These are phyloP conservation scores for Heliamphora exappendiculata DNA, from an alignment of 148 eudicot species.

Conservation along the genomic window DNA sequence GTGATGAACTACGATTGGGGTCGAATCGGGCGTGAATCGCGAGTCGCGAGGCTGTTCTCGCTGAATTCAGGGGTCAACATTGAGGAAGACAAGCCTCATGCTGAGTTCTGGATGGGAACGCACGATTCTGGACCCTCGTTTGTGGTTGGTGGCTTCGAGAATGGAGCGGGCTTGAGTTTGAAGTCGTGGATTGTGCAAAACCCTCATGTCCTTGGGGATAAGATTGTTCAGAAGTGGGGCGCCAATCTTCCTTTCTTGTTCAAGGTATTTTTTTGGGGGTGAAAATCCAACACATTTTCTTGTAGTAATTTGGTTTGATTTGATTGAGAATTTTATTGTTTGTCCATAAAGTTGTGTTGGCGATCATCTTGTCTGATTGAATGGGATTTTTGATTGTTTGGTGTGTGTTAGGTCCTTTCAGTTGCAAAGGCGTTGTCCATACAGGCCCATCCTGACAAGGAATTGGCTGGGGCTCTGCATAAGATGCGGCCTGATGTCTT, in stretches of 20 bases:
- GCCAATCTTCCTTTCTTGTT: slow-evolving; percentile 77
- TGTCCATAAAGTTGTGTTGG: neutral
- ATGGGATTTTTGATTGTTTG: neutral
- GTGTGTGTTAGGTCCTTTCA: slow-evolving; percentile 60
- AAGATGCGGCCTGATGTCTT: slow-evolving; percentile 47
- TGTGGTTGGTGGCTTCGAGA: slow-evolving; percentile 41
- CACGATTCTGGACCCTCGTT: slow-evolving; percentile 86
- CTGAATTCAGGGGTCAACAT: slow-evolving; percentile 40
- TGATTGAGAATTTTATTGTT: neutral
- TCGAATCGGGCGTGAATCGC: slow-evolving; percentile 42
- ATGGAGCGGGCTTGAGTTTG: slow-evolving; percentile 60
- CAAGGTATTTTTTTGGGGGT: slow-evolving; percentile 40
- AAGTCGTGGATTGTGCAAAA: slow-evolving; percentile 67
- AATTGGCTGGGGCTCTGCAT: slow-evolving; percentile 56
- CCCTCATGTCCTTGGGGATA: slow-evolving; percentile 64
- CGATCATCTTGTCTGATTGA: neutral
- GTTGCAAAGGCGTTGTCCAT: slow-evolving; percentile 75
- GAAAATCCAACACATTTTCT: neutral
- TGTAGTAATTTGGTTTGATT: neutral
- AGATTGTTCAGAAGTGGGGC: slow-evolving; percentile 1
- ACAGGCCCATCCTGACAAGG: slow-evolving; percentile 89
- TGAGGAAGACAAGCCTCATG: slow-evolving; percentile 46
- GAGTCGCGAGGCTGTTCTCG: slow-evolving; percentile 47
- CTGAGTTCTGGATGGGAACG: slow-evolving; percentile 99
- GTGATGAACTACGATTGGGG: slow-evolving; percentile 88